Base-by-base conservation (phyloP, 768 basidiomycete genomes). In the Auricularia heimuer region DNA sequence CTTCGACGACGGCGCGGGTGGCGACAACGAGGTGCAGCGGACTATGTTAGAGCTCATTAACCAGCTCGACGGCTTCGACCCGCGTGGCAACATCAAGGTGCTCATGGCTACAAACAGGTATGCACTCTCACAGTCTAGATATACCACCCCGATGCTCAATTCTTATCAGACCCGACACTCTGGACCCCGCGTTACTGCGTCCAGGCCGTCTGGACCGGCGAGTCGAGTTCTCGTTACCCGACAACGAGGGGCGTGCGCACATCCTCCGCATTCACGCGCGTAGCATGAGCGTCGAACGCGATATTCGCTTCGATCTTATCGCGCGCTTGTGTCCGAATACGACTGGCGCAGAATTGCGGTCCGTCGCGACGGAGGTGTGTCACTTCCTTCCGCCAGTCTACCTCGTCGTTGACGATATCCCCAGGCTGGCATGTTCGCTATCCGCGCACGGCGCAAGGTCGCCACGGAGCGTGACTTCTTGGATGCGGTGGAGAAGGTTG, bases 41-140 rank as follows among this genome's bases (percentile, higher is more conserved):
- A 99, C 97, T 11, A 99, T 99, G 97, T 80, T 99, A 79, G 97
- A 99, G 77, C 78, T 98, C 71, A 98, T 99, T 72, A 98, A 98
- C 74, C 97, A 99, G 76, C 78, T 99, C 74, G 95, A 99, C 71
- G 97, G 97, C 37, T 99, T 99, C 77, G 97, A 98, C 76, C 89
- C 96, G 6, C 79, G 97, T 78, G 97, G 97, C n/a, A 98, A 98
- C 73, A 98, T 99, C 78, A 99, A 99, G 76, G 96, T 99, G 24
- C 82, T 99, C 65, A 99, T 99, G 97, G 97, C 97, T 36, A 98
- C 97, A 6, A 98, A 99, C 80, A 29, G 29, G 29, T 29, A 29
- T 29, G 29, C 29, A 29, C 29, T 29, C 29, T 29, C 29, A 29
- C 29, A 29, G 29, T 29, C 29, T 29, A 29, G 29, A 29, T 29